Percentiles rank a stretch among this genome's conserved stretches.
Conservation (phyloP, 768 basidiomycete species). For the Galerina sulciceps region DNA sequence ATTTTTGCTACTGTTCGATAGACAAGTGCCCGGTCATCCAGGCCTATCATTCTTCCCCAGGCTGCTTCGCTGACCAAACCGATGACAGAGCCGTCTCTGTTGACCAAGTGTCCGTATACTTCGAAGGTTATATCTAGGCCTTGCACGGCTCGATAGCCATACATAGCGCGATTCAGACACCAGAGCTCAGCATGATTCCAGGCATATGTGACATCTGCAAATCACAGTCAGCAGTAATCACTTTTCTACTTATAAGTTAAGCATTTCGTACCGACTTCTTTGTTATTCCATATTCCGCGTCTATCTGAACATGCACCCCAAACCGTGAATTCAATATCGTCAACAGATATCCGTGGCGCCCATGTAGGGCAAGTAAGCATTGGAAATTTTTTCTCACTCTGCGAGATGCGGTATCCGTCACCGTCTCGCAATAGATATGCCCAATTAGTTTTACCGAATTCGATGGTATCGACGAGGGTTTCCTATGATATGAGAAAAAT, state of each 20-base stretch:
- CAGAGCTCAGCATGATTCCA: constrained; percentile 29
- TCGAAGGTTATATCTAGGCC: constrained; percentile 40
- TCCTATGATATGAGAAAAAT: background rate
- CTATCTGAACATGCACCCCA: constrained; percentile 32
- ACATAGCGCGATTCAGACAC: constrained; percentile 34
- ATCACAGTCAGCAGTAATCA: background rate
- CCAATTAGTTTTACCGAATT: constrained; percentile 11
- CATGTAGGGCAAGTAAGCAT: constrained; percentile 37
- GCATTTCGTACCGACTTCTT: constrained; percentile 35
- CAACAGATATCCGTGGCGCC: constrained; percentile 39
- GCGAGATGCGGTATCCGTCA: constrained; percentile 34
- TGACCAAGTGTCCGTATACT: constrained; percentile 37
- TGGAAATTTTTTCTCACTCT: constrained; percentile 26
- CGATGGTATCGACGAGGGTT: constrained; percentile 9
- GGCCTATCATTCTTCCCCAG: constrained; percentile 31
- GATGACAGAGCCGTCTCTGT: constrained; percentile 31
- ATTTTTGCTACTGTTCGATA: constrained; percentile 36
- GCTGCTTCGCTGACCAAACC: constrained; percentile 42
- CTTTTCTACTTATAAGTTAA: background rate
- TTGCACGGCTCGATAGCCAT: constrained; percentile 28
- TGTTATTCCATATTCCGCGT: constrained; percentile 41
- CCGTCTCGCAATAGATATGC: constrained; percentile 16
- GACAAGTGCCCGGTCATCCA: constrained; percentile 32
- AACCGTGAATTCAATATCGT: constrained; percentile 39
- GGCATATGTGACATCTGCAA: constrained; percentile 36